Percentiles rank a stretch among this genome's conserved stretches.
Evolutionary conservation across 176 grass and related monocot genomes (phyloP).

Genomic region (Oryza glaberrima): DNA sequence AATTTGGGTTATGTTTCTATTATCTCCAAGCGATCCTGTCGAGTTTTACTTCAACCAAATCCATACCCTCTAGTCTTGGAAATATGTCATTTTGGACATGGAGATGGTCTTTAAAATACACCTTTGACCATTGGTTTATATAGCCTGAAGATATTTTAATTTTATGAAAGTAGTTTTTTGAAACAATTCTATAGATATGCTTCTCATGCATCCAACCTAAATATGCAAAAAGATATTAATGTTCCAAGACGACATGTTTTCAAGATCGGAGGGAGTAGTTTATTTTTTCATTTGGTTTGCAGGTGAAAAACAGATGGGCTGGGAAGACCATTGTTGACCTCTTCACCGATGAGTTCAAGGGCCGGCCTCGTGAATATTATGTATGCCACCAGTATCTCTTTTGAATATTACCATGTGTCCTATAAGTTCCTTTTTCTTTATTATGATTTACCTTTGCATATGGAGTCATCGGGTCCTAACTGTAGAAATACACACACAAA

Average conservation of each 20-base stretch:
- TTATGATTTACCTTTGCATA: background rate
- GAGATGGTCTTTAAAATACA: background rate
- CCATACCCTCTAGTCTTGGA: background rate
- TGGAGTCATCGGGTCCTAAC: background rate
- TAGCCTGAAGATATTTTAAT: no score
- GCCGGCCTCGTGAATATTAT: conserved; percentile 77
- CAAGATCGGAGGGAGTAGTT: background rate
- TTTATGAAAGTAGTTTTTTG: no score
- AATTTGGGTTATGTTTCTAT: background rate
- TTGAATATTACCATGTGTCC: background rate
- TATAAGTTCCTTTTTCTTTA: background rate
- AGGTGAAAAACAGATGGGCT: conserved; percentile 95
- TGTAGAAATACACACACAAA: background rate
- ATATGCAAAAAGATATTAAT: background rate
- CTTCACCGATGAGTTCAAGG: conserved; percentile 95
- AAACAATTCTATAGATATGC: no score
- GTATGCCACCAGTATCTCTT: conserved; percentile 42
- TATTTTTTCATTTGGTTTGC: conserved; percentile 22
- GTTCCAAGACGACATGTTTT: background rate
- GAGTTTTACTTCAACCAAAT: conserved; percentile 21
- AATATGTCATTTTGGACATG: background rate
- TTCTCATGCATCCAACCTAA: background rate
- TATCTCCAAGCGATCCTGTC: background rate
- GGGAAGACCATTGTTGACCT: conserved; percentile 96
- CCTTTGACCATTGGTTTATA: background rate